Percentiles rank a stretch among this genome's conserved stretches.
Evolutionary conservation across 192 early-diverging fungal genomes (phyloP).

Genomic region (Rhizophagus sp.): DNA sequence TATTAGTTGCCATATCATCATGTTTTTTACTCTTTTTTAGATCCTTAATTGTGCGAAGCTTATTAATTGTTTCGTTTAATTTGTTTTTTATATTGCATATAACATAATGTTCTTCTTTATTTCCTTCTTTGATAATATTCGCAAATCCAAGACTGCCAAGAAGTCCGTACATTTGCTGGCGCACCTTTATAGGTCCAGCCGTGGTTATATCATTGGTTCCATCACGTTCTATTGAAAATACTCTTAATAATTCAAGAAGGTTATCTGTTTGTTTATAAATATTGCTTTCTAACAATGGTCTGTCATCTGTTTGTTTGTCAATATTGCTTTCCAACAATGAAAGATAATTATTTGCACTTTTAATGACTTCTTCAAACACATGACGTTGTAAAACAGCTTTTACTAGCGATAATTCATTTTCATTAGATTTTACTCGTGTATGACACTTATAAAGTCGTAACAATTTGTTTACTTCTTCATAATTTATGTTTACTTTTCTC

Average conservation of each 20-base stretch:
- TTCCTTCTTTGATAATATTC: not conserved
- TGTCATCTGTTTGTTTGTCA: not conserved
- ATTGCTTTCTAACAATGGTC: not conserved
- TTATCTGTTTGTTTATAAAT: not conserved
- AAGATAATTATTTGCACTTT: too few species aligned
- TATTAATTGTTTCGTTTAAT: not conserved
- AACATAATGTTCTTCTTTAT: not conserved
- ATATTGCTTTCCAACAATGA: not conserved
- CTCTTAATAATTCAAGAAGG: not conserved
- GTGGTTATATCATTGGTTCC: not conserved
- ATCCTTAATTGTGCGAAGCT: not conserved
- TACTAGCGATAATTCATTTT: not conserved
- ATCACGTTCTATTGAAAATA: not conserved
- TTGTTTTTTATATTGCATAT: not conserved
- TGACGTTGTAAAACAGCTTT: not conserved
- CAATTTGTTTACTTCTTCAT: not conserved
- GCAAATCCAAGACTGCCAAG: not conserved
- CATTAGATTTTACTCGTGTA: not conserved
- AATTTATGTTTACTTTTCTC: not conserved
- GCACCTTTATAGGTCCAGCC: not conserved
- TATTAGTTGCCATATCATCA: not conserved
- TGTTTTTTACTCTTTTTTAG: not conserved
- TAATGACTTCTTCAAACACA: not conserved
- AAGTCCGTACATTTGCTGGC: conserved; percentile 6
- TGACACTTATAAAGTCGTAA: not conserved